phyloP scores from a whole-genome alignment of 73 alveolate genomes.

The Paramecium sonneborni region DNA sequence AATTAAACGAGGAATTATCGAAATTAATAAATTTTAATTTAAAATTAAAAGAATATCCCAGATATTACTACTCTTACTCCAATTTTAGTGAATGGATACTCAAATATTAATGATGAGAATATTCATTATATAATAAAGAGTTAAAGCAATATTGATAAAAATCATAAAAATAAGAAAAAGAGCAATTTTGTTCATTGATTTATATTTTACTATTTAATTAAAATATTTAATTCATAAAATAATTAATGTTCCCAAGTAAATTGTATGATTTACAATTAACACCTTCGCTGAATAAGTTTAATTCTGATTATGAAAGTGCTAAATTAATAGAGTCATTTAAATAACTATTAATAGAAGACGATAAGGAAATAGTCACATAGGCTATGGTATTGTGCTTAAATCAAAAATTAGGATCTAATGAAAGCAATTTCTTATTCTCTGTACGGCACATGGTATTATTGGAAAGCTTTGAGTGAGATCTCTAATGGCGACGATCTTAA shows the following conservation, averaged over 20 bases:
- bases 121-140: not conserved
- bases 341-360: conserved; percentile 12
- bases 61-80: not conserved
- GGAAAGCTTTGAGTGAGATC: not conserved
- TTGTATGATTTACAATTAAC: conserved; percentile 52
- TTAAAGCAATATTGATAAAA: not conserved
- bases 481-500: not conserved
- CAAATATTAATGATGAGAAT: not conserved
- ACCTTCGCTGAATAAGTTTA: conserved; percentile 39
- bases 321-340: not conserved
- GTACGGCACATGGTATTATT: conserved; percentile 25
- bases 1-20: not conserved
- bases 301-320: conserved; percentile 24
- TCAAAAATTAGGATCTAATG: conserved; percentile 37
- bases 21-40: not conserved
- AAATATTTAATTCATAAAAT: not conserved
- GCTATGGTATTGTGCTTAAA: conserved; percentile 19
- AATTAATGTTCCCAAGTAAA: conserved; percentile 52
- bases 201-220: not conserved
- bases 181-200: not conserved
- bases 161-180: not conserved
- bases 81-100: not conserved
- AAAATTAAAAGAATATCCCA: not conserved
- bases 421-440: conserved; percentile 32
- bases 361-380: conserved; percentile 21